phyloP scores from a whole-genome alignment of 257 asterid species.

The Sherardia arvensis region DNA sequence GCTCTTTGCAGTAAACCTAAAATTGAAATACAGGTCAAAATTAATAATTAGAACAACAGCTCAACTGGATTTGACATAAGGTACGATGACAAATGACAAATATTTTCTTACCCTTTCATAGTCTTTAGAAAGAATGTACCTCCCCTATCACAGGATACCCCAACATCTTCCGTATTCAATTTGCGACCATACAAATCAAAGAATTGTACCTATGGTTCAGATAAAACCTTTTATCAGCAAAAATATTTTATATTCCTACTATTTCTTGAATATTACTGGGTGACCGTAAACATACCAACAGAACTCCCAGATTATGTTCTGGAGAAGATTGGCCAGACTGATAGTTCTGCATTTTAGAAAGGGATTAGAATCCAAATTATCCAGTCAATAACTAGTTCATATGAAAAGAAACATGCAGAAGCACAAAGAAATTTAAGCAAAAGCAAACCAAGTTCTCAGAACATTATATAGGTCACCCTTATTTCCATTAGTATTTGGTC shows the following conservation, averaged over 20 bases:
- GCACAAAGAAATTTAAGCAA: too few species aligned
- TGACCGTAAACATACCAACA: conserved; percentile 44
- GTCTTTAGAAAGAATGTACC: conserved; percentile 67
- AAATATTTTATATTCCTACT: background rate
- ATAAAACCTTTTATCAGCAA: background rate
- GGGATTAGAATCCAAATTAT: background rate
- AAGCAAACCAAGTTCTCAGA: background rate
- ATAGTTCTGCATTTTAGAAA: conserved; percentile 37
- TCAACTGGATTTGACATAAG: conserved; percentile 1
- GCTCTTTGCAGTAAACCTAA: conserved; percentile 60
- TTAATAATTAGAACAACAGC: conserved; percentile 1
- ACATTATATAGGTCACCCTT: too few species aligned
- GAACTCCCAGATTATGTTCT: conserved; percentile 81
- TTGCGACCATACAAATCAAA: conserved; percentile 89
- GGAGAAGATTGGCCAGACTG: conserved; percentile 44
- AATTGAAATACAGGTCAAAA: conserved; percentile 1
- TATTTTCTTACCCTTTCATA: conserved; percentile 53
- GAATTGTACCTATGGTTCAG: conserved; percentile 58
- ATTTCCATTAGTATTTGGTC: too few species aligned
- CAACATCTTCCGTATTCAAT: conserved; percentile 74
- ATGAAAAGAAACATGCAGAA: background rate
- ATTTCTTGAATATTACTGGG: background rate
- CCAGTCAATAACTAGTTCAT: background rate
- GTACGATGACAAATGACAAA: conserved; percentile 4
- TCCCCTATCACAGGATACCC: conserved; percentile 69